Conservation (phyloP, 2,329 filamentous ascomycete genomes). For the Celoporthe dispersa region DNA sequence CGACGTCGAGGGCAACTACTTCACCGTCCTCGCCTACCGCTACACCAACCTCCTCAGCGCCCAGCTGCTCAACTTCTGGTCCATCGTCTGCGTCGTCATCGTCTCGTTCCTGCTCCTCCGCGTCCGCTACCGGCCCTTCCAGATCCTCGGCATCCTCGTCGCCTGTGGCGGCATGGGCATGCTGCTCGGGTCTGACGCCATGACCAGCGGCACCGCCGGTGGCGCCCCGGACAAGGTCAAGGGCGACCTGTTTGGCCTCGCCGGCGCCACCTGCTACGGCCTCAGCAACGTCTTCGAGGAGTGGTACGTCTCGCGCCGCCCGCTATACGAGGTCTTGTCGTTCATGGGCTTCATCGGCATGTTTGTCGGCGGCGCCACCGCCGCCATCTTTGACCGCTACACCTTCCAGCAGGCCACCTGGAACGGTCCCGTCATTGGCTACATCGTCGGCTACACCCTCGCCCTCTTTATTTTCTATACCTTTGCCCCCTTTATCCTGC, state of each 20-base stretch:
- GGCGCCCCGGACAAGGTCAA: constrained; percentile 74
- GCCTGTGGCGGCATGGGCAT: constrained; percentile 91
- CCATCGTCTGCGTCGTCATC: constrained; percentile 88
- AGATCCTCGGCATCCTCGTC: constrained; percentile 84
- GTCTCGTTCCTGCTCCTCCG: constrained; percentile 81
- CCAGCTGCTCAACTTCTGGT: constrained; percentile 98
- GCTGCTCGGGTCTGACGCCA: constrained; percentile 79
- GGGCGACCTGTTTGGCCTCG: constrained; percentile 88
- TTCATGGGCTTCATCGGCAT: constrained; percentile 88
- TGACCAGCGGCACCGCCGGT: constrained; percentile 75
- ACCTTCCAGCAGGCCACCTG: constrained; percentile 70
- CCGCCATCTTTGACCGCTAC: constrained; percentile 85
- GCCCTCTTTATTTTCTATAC: constrained; percentile 85
- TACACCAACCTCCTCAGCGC: constrained; percentile 91
- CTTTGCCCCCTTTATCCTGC: constrained; percentile 83
- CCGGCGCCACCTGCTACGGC: constrained; percentile 90
- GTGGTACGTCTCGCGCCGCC: constrained; percentile 85
- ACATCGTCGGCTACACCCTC: constrained; percentile 88
- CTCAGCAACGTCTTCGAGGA: constrained; percentile 91
- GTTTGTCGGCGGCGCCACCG: constrained; percentile 89
- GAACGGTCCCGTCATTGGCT: constrained; percentile 73
- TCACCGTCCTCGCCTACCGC: constrained; percentile 91
- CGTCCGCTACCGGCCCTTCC: constrained; percentile 87
- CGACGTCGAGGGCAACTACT: constrained; percentile 97
- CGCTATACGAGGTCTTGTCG: constrained; percentile 90